Evolutionary conservation across 2,329 filamentous ascomycete genomes (phyloP).

Genomic region (Ophiostoma quercus): DNA sequence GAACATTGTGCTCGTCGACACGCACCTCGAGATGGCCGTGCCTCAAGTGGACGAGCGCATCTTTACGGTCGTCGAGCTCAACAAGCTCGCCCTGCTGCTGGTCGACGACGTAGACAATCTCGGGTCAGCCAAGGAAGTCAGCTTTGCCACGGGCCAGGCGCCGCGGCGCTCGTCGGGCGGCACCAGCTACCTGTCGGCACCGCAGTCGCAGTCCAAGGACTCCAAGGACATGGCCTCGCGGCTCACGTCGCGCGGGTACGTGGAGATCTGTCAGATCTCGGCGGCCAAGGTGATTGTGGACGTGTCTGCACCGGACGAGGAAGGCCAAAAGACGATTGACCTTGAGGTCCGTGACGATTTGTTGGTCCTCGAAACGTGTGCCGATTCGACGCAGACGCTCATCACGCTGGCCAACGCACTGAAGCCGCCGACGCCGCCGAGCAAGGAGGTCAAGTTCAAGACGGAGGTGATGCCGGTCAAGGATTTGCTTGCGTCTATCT

Average conservation of each 20-base stretch:
- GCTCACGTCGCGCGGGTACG: conserved; percentile 65
- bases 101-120: conserved; percentile 64
- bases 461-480: conserved; percentile 81
- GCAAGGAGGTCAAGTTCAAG: conserved; percentile 75
- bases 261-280: conserved; percentile 81
- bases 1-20: conserved; percentile 71
- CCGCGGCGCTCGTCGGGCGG: conserved; percentile 22
- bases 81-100: conserved; percentile 75
- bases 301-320: conserved; percentile 46
- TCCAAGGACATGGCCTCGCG: conserved; percentile 50
- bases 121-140: conserved; percentile 34
- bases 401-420: conserved; percentile 73
- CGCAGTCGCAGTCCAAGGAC: conserved; percentile 38
- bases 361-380: conserved; percentile 87
- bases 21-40: conserved; percentile 63
- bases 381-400: conserved; percentile 92
- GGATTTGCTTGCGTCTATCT: conserved; percentile 85
- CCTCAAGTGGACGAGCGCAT: conserved; percentile 58
- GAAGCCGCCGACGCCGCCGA: conserved; percentile 76
- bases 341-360: conserved; percentile 81
- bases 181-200: conserved; percentile 25
- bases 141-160: conserved; percentile 36
- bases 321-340: conserved; percentile 63
- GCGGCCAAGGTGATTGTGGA: conserved; percentile 66
- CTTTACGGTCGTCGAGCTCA: conserved; percentile 61